These are phyloP conservation scores for Neurospora crassa DNA, from an alignment of 2,329 filamentous ascomycete species.

Conservation along the genomic window DNA sequence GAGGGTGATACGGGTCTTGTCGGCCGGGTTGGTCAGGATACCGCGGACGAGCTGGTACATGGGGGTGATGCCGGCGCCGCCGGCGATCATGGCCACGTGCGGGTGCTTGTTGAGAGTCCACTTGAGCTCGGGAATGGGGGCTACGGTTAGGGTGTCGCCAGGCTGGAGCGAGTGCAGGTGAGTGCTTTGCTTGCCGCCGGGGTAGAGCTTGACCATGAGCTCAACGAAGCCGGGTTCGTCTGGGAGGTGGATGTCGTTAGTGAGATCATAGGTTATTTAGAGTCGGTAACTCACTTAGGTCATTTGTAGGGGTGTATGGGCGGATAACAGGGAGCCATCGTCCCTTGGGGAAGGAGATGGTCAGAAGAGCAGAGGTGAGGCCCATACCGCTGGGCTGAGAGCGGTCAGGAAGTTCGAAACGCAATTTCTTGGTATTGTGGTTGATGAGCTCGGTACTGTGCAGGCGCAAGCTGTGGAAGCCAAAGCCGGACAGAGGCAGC, in stretches of 20 bases:
- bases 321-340: conserved; percentile 49
- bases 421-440: conserved; percentile 48
- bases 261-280: too few relatives aligned
- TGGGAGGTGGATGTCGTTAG: conserved; percentile 15
- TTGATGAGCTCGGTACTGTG: conserved; percentile 43
- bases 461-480: conserved; percentile 38
- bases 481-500: conserved; percentile 17
- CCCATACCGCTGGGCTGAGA: conserved; percentile 37
- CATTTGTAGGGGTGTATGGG: conserved; percentile 57
- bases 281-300: conserved; percentile 29
- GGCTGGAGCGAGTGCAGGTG: conserved; percentile 58
- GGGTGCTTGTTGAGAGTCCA: conserved; percentile 42
- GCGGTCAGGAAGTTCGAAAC: conserved; percentile 43
- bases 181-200: conserved; percentile 51
- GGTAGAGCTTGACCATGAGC: conserved; percentile 59
- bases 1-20: conserved; percentile 53
- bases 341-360: conserved; percentile 48
- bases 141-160: conserved; percentile 51
- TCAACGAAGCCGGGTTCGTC: conserved; percentile 51
- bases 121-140: conserved; percentile 41
- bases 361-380: conserved; percentile 48
- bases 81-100: conserved; percentile 56
- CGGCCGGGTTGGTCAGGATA: conserved; percentile 51
- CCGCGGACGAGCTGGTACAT: conserved; percentile 55
- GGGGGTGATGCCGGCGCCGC: conserved; percentile 64